Evolutionary conservation across 768 basidiomycete species (phyloP).

Genomic region (Mrakia gelida): DNA sequence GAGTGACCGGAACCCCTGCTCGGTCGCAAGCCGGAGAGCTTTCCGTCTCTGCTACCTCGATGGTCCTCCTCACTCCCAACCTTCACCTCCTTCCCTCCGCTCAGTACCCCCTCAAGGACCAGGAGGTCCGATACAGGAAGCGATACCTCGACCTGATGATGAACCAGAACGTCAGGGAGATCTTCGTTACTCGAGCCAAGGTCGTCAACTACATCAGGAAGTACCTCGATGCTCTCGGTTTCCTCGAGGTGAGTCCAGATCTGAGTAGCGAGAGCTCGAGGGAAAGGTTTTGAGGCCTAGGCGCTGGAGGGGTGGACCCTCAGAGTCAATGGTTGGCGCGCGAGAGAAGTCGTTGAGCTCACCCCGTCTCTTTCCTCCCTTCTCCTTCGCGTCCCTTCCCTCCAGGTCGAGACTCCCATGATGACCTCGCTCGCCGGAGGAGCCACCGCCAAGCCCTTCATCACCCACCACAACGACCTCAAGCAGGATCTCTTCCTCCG

Average conservation of each 20-base stretch:
- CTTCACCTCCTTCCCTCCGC: conserved; percentile 71
- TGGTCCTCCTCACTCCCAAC: conserved; percentile 89
- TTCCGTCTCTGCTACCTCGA: conserved; percentile 73
- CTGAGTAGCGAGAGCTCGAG: too few species aligned
- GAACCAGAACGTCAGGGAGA: conserved; percentile 78
- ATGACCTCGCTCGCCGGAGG: conserved; percentile 94
- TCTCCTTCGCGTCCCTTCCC: too few species aligned
- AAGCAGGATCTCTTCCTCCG: conserved; percentile 94
- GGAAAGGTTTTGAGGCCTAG: too few species aligned
- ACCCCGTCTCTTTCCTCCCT: neutral
- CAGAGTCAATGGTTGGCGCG: neutral
- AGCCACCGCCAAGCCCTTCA: conserved; percentile 96
- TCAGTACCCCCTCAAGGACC: conserved; percentile 93
- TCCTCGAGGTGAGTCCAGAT: conserved; percentile 62
- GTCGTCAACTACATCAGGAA: conserved; percentile 90
- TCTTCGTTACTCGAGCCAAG: conserved; percentile 82
- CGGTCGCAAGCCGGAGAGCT: conserved; percentile 95
- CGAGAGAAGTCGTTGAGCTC: neutral
- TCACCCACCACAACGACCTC: conserved; percentile 98
- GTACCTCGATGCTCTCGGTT: conserved; percentile 83
- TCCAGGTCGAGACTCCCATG: conserved; percentile 88
- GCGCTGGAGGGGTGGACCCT: neutral
- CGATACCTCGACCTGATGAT: conserved; percentile 97
- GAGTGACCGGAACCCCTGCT: conserved; percentile 79
- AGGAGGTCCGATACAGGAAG: conserved; percentile 96